Conservation (phyloP, 345 rosid genomes). For the Brassica juncea region DNA sequence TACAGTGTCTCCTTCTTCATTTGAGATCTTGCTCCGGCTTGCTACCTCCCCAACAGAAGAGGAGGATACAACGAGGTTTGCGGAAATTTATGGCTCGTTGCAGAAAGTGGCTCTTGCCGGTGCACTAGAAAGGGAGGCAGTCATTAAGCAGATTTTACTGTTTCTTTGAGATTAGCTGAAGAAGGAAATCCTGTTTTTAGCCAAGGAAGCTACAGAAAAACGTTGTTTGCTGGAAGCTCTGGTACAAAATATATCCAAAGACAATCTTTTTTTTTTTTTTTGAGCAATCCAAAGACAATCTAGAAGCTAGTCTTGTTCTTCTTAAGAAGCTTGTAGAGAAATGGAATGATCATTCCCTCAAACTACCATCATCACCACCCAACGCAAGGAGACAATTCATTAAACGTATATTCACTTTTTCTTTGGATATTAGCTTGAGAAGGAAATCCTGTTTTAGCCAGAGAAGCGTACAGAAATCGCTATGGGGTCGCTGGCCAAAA, state of each 20-base stretch:
- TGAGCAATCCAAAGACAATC: neutral
- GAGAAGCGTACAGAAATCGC: neutral
- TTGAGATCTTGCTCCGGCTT: too few relatives aligned
- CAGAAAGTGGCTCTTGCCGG: too few relatives aligned
- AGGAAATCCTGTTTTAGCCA: neutral
- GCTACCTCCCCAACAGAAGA: too few relatives aligned
- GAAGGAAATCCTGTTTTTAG: constrained; percentile 62
- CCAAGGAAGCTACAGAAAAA: constrained; percentile 58
- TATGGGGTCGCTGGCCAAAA: constrained; percentile 22
- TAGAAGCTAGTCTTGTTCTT: neutral
- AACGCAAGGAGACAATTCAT: neutral
- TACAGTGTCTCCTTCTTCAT: too few relatives aligned
- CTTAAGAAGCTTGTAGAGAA: neutral
- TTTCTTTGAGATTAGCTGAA: constrained; percentile 44
- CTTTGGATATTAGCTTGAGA: neutral
- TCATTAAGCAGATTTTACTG: too few relatives aligned
- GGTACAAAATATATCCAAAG: neutral
- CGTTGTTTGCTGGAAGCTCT: too few relatives aligned
- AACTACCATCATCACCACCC: neutral
- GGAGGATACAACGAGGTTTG: too few relatives aligned
- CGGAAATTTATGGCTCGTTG: too few relatives aligned
- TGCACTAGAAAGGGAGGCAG: too few relatives aligned
- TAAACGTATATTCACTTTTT: neutral
- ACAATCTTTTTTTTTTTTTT: neutral
- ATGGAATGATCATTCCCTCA: neutral